These are phyloP conservation scores for Acer campestre DNA, from an alignment of 345 rosid genomes.

Conservation along the genomic window DNA sequence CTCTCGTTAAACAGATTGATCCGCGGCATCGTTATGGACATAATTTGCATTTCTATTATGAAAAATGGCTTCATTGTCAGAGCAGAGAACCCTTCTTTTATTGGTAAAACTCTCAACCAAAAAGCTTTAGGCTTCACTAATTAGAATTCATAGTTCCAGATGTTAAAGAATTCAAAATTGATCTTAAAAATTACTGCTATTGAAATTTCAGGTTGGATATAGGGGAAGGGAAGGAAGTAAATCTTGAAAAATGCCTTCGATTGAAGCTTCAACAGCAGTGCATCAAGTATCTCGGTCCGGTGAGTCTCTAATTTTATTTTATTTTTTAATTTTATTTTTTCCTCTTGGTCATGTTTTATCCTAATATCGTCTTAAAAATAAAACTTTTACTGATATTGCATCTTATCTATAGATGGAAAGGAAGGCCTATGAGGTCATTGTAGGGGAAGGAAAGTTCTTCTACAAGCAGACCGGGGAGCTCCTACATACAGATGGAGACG, in stretches of 20 bases:
- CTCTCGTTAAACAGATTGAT: constrained; percentile 61
- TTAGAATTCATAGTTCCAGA: constrained; percentile 14
- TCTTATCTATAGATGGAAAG: constrained; percentile 69
- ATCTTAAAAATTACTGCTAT: constrained; percentile 14
- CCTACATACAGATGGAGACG: constrained; percentile 50
- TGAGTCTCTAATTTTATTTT: constrained; percentile 32
- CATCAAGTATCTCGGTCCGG: constrained; percentile 96
- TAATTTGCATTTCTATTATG: constrained; percentile 80
- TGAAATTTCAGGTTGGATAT: constrained; percentile 78
- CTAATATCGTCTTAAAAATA: neutral
- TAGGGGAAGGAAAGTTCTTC: constrained; percentile 67
- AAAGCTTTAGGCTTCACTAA: neutral
- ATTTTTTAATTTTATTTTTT: neutral
- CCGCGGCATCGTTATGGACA: constrained; percentile 97
- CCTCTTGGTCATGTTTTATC: neutral
- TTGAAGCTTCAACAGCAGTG: constrained; percentile 81
- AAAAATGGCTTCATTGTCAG: constrained; percentile 76
- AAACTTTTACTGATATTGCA: constrained; percentile 18
- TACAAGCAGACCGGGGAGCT: constrained; percentile 65
- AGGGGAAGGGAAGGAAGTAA: constrained; percentile 91
- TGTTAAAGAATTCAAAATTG: constrained; percentile 14
- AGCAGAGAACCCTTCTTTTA: constrained; percentile 97
- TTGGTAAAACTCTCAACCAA: constrained; percentile 56
- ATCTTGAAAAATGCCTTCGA: constrained; percentile 75
- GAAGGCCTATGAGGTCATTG: constrained; percentile 71